These are phyloP conservation scores for Candida tibetensis DNA, from an alignment of 805 yeast species.

Conservation along the genomic window DNA sequence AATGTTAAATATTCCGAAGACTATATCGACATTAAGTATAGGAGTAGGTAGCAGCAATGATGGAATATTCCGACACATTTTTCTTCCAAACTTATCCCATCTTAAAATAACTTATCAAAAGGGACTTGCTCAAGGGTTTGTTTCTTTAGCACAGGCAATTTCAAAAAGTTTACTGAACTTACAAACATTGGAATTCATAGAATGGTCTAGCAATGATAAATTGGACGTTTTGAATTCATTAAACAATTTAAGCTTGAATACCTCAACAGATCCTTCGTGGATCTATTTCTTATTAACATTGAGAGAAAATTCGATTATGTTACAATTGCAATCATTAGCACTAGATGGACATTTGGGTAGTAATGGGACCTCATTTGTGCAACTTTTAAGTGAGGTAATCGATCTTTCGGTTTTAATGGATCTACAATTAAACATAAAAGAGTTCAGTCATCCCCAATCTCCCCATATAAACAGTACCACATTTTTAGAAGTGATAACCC, in stretches of 20 bases:
- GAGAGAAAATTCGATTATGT: not conserved
- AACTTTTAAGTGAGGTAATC: slow-evolving; percentile 10
- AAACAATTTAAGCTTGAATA: slow-evolving; percentile 4
- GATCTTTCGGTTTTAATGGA: slow-evolving; percentile 13
- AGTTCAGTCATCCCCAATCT: slow-evolving; percentile 19
- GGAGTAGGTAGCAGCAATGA: slow-evolving; percentile 3
- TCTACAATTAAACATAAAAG: slow-evolving; percentile 18
- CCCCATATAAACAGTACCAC: slow-evolving; percentile 13
- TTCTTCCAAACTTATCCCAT: slow-evolving; percentile 11
- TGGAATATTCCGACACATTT: too few species aligned
- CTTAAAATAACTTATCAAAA: slow-evolving; percentile 13
- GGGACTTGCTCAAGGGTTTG: not conserved
- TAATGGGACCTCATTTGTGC: slow-evolving; percentile 10
- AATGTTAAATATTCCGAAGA: not conserved
- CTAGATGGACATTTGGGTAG: slow-evolving; percentile 23
- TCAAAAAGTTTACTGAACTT: slow-evolving; percentile 6
- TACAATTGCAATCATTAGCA: slow-evolving; percentile 12
- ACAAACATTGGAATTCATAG: slow-evolving; percentile 16
- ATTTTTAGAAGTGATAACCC: slow-evolving; percentile 11
- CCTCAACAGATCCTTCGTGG: slow-evolving; percentile 18
- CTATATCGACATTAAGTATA: slow-evolving; percentile 1
- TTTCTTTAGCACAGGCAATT: slow-evolving; percentile 9
- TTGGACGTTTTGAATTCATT: slow-evolving; percentile 15
- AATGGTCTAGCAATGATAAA: slow-evolving; percentile 10
- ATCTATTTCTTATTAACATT: slow-evolving; percentile 16